Base-by-base conservation (phyloP, 2,329 filamentous ascomycete genomes). In the Fusarium duplospermum region DNA sequence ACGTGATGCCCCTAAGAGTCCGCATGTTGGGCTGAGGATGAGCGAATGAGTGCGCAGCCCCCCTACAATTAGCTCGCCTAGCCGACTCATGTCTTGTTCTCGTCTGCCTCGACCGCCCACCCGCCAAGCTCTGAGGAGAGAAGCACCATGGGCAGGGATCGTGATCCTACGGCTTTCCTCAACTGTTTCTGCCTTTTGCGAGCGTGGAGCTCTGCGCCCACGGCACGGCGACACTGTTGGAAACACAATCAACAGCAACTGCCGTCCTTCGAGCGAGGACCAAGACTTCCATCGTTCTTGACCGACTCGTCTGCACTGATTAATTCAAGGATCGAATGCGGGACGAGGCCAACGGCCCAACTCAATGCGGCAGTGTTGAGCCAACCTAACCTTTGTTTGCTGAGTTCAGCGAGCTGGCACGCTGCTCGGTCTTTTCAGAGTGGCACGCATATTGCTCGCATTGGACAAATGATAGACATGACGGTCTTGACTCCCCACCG, bases 91-190 rank as follows among this genome's bases (percentile, higher is more conserved):
- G 67, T 72, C 72, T 77, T 57, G 63, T 60, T 76, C 66, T 69
- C 59, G 56, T 66, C 59, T 67, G 42, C 69, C 31, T 72, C 69
- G 70, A 74, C 67, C 62, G 64, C 68, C 74, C 60, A 69, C 67
- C 71, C 59, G 72, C 75, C 64, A 66, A 76, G 68, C 50, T 29
- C 61, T 63, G 61, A 66, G 69, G 38, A 66, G 66, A 72, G 65
- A 76, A 74, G 74, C 71, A 69, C 59, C 67, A 66, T 70, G 69
- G 38, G 65, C 78, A 80, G 75, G 78, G 78, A 76, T 80, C 11
- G 11, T 58, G 60, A 76, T 80, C 78, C 78, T 74, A 71, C 73
- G 64, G 66, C 66, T 76, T 67, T 67, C 66, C 69, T 69, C 69
- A 47, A 72, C 62, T 62, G 69, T 73, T 70, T 70, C 64, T 67